A percentile compares a stretch with the other conserved stretches of the same genome.
These are phyloP conservation scores for Hymenoscyphus linearis DNA, from an alignment of 2,329 filamentous ascomycete species.

Conservation along the genomic window DNA sequence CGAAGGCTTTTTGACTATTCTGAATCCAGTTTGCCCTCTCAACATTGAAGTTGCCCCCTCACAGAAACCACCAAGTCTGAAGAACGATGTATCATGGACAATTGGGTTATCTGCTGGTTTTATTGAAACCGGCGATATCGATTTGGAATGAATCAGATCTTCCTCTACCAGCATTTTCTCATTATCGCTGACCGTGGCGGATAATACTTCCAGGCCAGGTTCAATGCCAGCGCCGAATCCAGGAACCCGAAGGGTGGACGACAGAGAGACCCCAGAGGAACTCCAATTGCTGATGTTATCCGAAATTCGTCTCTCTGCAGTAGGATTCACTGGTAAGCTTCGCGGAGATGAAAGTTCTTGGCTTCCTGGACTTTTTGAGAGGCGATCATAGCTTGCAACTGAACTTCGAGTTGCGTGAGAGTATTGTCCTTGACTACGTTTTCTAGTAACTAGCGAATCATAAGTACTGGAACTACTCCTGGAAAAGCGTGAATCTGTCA, in stretches of 20 bases:
- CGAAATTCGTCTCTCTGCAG: background rate
- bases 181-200: constrained; percentile 16
- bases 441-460: constrained; percentile 21
- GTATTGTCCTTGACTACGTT: constrained; percentile 24
- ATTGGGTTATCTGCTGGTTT: constrained; percentile 27
- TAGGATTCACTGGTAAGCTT: constrained; percentile 1
- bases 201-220: constrained; percentile 24
- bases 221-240: constrained; percentile 23
- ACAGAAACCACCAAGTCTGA: constrained; percentile 30
- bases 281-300: constrained; percentile 12
- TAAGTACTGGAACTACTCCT: constrained; percentile 23
- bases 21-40: constrained; percentile 28
- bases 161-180: constrained; percentile 14
- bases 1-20: constrained; percentile 27
- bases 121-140: constrained; percentile 21
- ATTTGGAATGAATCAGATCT: background rate
- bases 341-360: constrained; percentile 8
- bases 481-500: constrained; percentile 19
- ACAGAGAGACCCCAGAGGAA: constrained; percentile 2
- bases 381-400: constrained; percentile 21
- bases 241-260: constrained; percentile 20
- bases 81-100: constrained; percentile 29
- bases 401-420: constrained; percentile 23
- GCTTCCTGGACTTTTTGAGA: constrained; percentile 8
- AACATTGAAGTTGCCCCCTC: constrained; percentile 26